Evolutionary conservation across 202 grass and related monocot species (phyloP).

Genomic region (Eragrostis tef): DNA sequence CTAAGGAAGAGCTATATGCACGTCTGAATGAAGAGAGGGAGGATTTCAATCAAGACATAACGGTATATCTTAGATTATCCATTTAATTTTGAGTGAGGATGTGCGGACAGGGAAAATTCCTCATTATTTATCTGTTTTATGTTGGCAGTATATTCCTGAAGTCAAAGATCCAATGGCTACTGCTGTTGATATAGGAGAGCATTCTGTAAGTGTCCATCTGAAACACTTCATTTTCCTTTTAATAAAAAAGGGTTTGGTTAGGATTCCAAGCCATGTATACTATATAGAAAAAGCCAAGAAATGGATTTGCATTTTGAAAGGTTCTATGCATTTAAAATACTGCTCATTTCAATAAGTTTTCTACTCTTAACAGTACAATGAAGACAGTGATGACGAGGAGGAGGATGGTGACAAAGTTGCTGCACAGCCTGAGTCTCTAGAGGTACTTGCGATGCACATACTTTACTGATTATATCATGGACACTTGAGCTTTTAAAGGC

Average conservation of each 20-base stretch:
- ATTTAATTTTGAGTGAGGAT: conserved; percentile 33
- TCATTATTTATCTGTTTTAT: conserved; percentile 42
- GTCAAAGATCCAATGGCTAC: conserved; percentile 79
- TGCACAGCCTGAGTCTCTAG: conserved; percentile 52
- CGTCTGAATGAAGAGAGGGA: conserved; percentile 66
- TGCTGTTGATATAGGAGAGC: conserved; percentile 95
- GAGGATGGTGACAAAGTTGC: conserved; percentile 53
- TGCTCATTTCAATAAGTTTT: conserved; percentile 40
- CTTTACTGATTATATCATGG: conserved; percentile 33
- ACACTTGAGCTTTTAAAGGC: conserved; percentile 3
- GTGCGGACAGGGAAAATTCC: neutral
- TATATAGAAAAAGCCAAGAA: conserved; percentile 1
- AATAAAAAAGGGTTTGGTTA: conserved; percentile 3
- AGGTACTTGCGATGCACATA: conserved; percentile 53
- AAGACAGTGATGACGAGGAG: conserved; percentile 67
- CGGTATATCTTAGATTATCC: conserved; percentile 45
- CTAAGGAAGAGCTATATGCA: conserved; percentile 65
- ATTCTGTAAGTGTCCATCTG: conserved; percentile 66
- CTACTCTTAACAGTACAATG: conserved; percentile 59
- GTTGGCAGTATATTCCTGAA: conserved; percentile 61
- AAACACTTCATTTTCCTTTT: conserved; percentile 19
- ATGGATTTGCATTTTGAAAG: conserved; percentile 8
- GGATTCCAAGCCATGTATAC: neutral
- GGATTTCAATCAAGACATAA: conserved; percentile 61
- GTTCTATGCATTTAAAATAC: neutral